Evolutionary conservation across 2,329 filamentous ascomycete species (phyloP).

Genomic region (Diaporthe velutina): DNA sequence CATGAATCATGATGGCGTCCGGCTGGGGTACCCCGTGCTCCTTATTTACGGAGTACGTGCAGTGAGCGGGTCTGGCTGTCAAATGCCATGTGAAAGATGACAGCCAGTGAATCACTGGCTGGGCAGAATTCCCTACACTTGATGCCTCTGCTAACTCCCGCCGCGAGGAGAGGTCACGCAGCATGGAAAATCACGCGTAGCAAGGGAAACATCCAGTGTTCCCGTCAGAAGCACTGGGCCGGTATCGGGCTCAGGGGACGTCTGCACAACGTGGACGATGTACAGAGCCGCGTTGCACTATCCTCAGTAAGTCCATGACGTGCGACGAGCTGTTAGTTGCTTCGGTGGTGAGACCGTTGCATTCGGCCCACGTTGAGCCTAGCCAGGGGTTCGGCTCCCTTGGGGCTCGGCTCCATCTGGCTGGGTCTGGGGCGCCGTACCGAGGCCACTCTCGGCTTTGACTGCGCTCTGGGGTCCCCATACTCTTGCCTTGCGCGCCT

Average conservation of each 20-base stretch:
- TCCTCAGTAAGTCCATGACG: slow-evolving; percentile 1
- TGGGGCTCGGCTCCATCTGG: slow-evolving; percentile 13
- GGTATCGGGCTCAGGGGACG: slow-evolving; percentile 17
- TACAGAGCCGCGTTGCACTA: slow-evolving; percentile 1
- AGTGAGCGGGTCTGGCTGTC: slow-evolving; percentile 3
- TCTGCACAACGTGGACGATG: background rate
- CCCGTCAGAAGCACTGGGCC: background rate
- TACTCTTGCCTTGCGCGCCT: background rate
- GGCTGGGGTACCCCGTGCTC: slow-evolving; percentile 25
- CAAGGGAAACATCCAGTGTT: background rate
- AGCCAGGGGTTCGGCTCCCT: slow-evolving; percentile 1
- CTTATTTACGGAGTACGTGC: background rate
- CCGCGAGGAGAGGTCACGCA: background rate
- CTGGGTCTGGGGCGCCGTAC: background rate
- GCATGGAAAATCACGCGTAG: background rate
- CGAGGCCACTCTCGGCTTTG: slow-evolving; percentile 20
- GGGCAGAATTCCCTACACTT: background rate
- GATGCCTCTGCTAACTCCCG: background rate
- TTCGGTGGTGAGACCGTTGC: background rate
- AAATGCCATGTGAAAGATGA: slow-evolving; percentile 24
- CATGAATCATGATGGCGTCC: slow-evolving; percentile 24
- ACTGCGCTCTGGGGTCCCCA: background rate
- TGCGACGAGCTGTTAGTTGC: slow-evolving; percentile 10
- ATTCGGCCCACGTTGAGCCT: slow-evolving; percentile 13
- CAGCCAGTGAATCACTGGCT: background rate